Evolutionary conservation across 495 filamentous ascomycete species (phyloP).

Genomic region (Trichoderma parareesei): DNA sequence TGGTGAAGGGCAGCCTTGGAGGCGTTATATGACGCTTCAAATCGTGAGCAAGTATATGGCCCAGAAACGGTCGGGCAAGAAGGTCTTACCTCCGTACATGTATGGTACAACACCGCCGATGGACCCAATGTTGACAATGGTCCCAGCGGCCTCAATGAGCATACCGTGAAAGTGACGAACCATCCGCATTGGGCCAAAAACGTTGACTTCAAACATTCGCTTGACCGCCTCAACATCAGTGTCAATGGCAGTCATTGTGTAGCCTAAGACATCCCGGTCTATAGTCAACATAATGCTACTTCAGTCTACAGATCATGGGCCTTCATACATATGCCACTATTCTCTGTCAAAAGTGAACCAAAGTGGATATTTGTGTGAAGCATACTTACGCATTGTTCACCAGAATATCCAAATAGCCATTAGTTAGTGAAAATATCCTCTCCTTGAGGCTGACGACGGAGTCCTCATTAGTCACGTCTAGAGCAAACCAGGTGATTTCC

Average conservation of each 20-base stretch:
- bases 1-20: constrained; percentile 27
- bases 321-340: constrained; percentile 1
- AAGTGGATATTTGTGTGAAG: neutral
- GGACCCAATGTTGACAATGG: constrained; percentile 48
- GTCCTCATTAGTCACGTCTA: constrained; percentile 21
- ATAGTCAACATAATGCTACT: neutral
- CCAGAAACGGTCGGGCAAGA: neutral
- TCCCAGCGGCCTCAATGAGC: constrained; percentile 42
- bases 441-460: constrained; percentile 15
- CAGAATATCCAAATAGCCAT: constrained; percentile 20
- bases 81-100: constrained; percentile 23
- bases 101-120: constrained; percentile 39
- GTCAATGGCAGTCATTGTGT: constrained; percentile 47
- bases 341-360: neutral
- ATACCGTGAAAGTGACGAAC: constrained; percentile 47
- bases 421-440: constrained; percentile 11
- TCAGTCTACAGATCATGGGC: neutral
- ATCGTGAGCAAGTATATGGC: neutral
- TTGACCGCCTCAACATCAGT: constrained; percentile 41
- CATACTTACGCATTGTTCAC: constrained; percentile 24
- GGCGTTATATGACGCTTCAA: constrained; percentile 25
- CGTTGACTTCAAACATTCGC: constrained; percentile 52
- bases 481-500: constrained; percentile 15
- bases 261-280: constrained; percentile 10
- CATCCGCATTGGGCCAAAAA: constrained; percentile 49